Conservation (phyloP, 495 filamentous ascomycete species). For the Tricharina praecox region DNA sequence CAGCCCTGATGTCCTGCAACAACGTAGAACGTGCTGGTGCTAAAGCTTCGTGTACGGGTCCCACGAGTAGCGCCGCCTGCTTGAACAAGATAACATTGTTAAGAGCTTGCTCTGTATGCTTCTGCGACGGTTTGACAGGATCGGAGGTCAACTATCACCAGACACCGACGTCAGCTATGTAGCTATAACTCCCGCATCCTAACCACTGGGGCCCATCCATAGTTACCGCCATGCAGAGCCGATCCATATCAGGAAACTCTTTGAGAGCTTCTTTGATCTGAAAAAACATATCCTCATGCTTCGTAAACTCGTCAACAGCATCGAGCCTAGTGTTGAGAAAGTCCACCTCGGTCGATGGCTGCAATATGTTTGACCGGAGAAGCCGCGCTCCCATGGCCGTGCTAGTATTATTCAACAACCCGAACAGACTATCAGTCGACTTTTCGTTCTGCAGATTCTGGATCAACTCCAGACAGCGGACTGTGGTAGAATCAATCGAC, state of each 20-base stretch:
- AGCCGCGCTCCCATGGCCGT: slow-evolving; percentile 79
- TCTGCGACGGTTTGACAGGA: slow-evolving; percentile 45
- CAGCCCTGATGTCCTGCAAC: slow-evolving; percentile 46
- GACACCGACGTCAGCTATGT: too few species aligned
- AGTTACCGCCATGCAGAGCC: slow-evolving; percentile 43
- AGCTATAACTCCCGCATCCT: too few species aligned
- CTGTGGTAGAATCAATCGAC: slow-evolving; percentile 81
- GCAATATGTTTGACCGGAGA: slow-evolving; percentile 65
- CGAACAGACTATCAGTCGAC: slow-evolving; percentile 64
- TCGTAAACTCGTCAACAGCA: slow-evolving; percentile 66
- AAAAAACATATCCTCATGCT: slow-evolving; percentile 75
- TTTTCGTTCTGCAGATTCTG: slow-evolving; percentile 65
- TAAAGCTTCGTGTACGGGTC: slow-evolving; percentile 51
- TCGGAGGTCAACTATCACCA: slow-evolving; percentile 52
- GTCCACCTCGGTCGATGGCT: slow-evolving; percentile 57
- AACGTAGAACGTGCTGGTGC: slow-evolving; percentile 46
- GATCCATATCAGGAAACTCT: slow-evolving; percentile 54
- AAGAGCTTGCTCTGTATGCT: slow-evolving; percentile 58
- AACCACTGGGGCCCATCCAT: too few species aligned
- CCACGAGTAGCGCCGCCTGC: slow-evolving; percentile 51
- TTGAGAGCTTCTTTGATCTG: slow-evolving; percentile 59
- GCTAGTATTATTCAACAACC: slow-evolving; percentile 63
- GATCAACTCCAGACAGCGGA: slow-evolving; percentile 70
- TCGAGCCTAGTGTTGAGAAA: slow-evolving; percentile 50
- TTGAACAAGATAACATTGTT: slow-evolving; percentile 84